These are phyloP conservation scores for Ogataea pini DNA, from an alignment of 805 yeast species.

Conservation along the genomic window DNA sequence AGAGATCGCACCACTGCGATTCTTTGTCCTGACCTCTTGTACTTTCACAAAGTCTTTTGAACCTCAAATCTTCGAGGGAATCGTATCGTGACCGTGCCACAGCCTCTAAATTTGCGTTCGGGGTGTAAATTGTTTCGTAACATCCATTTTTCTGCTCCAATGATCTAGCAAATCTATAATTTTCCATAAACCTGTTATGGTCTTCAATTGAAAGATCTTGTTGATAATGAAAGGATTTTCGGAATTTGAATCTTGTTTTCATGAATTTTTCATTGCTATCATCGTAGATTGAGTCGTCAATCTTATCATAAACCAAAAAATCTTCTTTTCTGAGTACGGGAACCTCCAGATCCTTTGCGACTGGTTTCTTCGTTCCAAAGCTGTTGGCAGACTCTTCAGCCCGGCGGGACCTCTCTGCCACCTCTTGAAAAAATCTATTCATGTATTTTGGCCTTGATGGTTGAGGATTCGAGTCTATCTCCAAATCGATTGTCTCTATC, in stretches of 20 bases:
- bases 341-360: slow-evolving; percentile 27
- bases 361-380: slow-evolving; percentile 28
- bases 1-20: slow-evolving; percentile 45
- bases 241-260: neutral
- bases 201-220: no score
- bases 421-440: slow-evolving; percentile 37
- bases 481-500: slow-evolving; percentile 13
- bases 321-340: slow-evolving; percentile 33
- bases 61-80: slow-evolving; percentile 7
- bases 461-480: neutral
- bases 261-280: neutral
- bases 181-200: neutral
- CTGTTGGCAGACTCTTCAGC: slow-evolving; percentile 9
- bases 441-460: slow-evolving; percentile 15
- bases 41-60: slow-evolving; percentile 10
- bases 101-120: slow-evolving; percentile 4
- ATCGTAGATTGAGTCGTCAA: slow-evolving; percentile 7
- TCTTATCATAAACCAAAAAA: slow-evolving; percentile 38
- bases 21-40: slow-evolving; percentile 7
- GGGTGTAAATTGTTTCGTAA: neutral
- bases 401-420: slow-evolving; percentile 39
- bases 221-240: neutral
- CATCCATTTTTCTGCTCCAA: no score
- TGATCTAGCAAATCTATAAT: slow-evolving; percentile 4
- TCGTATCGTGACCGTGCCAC: slow-evolving; percentile 9